Evolutionary conservation across 305 asterid species (phyloP).

Genomic region (Plantago rigida): DNA sequence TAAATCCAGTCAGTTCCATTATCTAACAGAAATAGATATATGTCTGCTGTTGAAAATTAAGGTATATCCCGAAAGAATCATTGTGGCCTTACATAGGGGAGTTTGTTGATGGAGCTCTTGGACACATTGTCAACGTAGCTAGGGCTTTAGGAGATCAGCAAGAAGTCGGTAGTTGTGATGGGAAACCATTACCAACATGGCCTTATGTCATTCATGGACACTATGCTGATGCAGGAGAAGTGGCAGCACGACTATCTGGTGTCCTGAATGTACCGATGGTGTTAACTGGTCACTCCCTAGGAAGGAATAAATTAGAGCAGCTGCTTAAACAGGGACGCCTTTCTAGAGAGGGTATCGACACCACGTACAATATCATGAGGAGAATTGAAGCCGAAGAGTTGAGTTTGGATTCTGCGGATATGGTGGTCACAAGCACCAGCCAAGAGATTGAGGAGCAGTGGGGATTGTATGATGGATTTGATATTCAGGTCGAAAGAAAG

Average conservation of each 20-base stretch:
- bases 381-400: constrained; percentile 82
- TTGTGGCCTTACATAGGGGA: constrained; percentile 75
- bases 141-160: constrained; percentile 65
- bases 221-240: constrained; percentile 85
- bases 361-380: constrained; percentile 68
- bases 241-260: constrained; percentile 75
- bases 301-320: constrained; percentile 77
- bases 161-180: constrained; percentile 32
- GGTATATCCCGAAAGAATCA: constrained; percentile 38
- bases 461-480: constrained; percentile 84
- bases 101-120: constrained; percentile 75
- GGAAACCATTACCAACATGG: constrained; percentile 53
- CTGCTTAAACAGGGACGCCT: constrained; percentile 69
- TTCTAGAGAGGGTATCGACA: constrained; percentile 67
- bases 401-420: constrained; percentile 68
- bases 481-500: constrained; percentile 62
- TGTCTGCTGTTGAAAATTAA: no score
- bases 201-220: constrained; percentile 80
- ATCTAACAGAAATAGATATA: no score
- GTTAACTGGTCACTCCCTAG: constrained; percentile 72
- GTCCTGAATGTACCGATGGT: constrained; percentile 84
- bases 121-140: constrained; percentile 66
- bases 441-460: constrained; percentile 89
- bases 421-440: constrained; percentile 69
- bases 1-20: no score